Conservation (phyloP, 192 early-diverging fungal genomes). For the Gaertneriomyces sp. region DNA sequence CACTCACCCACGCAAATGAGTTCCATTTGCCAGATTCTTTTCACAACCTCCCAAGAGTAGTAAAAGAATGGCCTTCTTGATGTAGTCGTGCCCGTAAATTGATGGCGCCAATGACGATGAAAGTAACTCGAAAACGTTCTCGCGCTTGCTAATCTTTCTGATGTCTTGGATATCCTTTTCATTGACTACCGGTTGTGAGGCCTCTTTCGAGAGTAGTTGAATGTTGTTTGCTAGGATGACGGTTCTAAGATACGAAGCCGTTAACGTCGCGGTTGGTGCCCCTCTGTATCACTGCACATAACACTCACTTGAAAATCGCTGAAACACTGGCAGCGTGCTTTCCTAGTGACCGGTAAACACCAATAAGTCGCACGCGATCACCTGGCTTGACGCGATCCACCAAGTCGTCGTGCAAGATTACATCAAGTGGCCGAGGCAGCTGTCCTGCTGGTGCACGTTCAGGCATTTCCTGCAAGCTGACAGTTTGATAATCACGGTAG, state of each 20-base stretch:
- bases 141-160: constrained; percentile 62
- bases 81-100: constrained; percentile 61
- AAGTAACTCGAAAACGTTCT: constrained; percentile 78
- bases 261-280: background rate
- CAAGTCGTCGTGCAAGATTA: constrained; percentile 93
- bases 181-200: constrained; percentile 67
- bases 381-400: constrained; percentile 95
- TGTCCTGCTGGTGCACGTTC: constrained; percentile 93
- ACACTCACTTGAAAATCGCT: constrained; percentile 74
- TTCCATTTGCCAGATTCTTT: constrained; percentile 91
- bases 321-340: constrained; percentile 72
- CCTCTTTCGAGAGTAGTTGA: constrained; percentile 65
- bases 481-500: constrained; percentile 89
- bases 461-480: constrained; percentile 98
- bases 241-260: constrained; percentile 53
- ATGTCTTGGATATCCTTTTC: constrained; percentile 88
- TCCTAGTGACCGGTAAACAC: constrained; percentile 85
- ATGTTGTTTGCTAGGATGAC: constrained; percentile 86
- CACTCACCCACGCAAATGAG: constrained; percentile 83
- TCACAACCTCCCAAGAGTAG: constrained; percentile 88
- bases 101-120: constrained; percentile 82
- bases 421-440: constrained; percentile 88
- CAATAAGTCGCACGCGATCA: constrained; percentile 90
- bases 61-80: constrained; percentile 73
- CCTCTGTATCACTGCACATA: background rate